phyloP scores from a whole-genome alignment of 2,329 filamentous ascomycete genomes.

The Epichloe baconii region DNA sequence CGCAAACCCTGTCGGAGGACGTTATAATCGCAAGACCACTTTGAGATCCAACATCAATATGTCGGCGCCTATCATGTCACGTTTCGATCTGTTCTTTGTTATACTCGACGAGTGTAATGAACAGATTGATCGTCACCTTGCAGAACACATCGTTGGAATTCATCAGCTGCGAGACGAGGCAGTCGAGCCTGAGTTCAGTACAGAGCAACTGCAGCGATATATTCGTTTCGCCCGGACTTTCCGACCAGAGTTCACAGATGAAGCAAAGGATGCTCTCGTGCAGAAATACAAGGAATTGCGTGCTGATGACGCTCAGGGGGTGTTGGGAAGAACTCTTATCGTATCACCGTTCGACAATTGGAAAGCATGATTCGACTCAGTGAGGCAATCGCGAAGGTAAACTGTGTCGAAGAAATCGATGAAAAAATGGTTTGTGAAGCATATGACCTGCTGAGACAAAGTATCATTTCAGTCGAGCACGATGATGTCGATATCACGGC shows the following conservation, averaged over 20 bases:
- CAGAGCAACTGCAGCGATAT: slow-evolving; percentile 91
- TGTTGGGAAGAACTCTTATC: slow-evolving; percentile 86
- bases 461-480: slow-evolving; percentile 95
- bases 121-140: slow-evolving; percentile 75
- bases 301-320: slow-evolving; percentile 90
- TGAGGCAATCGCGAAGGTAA: slow-evolving; percentile 96
- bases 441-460: slow-evolving; percentile 79
- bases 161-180: slow-evolving; percentile 89
- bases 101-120: slow-evolving; percentile 96
- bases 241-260: slow-evolving; percentile 79
- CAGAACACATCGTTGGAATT: slow-evolving; percentile 86
- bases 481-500: slow-evolving; percentile 94
- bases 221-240: slow-evolving; percentile 95
- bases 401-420: slow-evolving; percentile 84
- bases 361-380: slow-evolving; percentile 92
- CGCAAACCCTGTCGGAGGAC: slow-evolving; percentile 86
- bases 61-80: slow-evolving; percentile 97
- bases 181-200: slow-evolving; percentile 85
- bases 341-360: slow-evolving; percentile 91
- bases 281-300: slow-evolving; percentile 92
- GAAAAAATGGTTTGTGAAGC: slow-evolving; percentile 81
- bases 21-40: slow-evolving; percentile 95
- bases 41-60: slow-evolving; percentile 95
- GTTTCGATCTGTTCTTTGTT: slow-evolving; percentile 98
- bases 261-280: slow-evolving; percentile 75